Percentiles rank a stretch among this genome's conserved stretches.
These are phyloP conservation scores for Penicillium argentinense DNA, from an alignment of 495 filamentous ascomycete genomes.

Conservation along the genomic window DNA sequence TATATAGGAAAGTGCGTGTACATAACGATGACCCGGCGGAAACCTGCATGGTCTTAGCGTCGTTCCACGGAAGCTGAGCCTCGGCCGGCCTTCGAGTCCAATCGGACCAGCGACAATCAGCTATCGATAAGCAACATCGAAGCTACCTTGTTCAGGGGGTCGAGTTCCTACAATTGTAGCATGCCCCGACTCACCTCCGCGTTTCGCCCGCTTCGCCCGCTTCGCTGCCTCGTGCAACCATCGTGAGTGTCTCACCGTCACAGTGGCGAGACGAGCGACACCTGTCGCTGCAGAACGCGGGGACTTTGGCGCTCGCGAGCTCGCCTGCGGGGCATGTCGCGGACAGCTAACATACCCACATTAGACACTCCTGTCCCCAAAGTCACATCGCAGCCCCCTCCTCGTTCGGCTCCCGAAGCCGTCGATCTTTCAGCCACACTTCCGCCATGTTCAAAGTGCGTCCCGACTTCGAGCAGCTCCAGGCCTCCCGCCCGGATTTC, in stretches of 20 bases:
- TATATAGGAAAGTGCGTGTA: too few species aligned
- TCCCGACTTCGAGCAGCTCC: slow-evolving; percentile 73
- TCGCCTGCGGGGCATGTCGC: background rate
- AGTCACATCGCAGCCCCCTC: background rate
- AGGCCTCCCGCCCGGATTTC: slow-evolving; percentile 73
- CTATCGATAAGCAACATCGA: background rate
- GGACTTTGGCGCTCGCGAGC: too few species aligned
- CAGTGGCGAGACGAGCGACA: slow-evolving; percentile 3
- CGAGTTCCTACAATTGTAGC: background rate
- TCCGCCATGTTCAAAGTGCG: slow-evolving; percentile 28
- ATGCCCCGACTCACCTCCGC: slow-evolving; percentile 2
- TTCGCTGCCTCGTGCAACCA: background rate
- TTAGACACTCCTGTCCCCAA: background rate
- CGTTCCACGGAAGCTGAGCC: too few species aligned
- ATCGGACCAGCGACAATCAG: background rate
- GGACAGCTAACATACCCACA: slow-evolving; percentile 9
- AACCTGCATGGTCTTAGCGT: too few species aligned
- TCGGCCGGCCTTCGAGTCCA: too few species aligned
- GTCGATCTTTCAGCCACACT: slow-evolving; percentile 22
- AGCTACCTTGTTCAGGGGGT: too few species aligned
- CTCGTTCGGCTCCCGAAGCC: background rate
- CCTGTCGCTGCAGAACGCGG: background rate
- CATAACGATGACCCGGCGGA: too few species aligned
- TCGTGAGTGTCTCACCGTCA: slow-evolving; percentile 12
- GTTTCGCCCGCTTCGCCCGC: background rate